Evolutionary conservation across 1,284 basidiomycete species (phyloP), one percentile per base, ranked within the genome.

Genomic region (Sanghuangporus weigelae): DNA sequence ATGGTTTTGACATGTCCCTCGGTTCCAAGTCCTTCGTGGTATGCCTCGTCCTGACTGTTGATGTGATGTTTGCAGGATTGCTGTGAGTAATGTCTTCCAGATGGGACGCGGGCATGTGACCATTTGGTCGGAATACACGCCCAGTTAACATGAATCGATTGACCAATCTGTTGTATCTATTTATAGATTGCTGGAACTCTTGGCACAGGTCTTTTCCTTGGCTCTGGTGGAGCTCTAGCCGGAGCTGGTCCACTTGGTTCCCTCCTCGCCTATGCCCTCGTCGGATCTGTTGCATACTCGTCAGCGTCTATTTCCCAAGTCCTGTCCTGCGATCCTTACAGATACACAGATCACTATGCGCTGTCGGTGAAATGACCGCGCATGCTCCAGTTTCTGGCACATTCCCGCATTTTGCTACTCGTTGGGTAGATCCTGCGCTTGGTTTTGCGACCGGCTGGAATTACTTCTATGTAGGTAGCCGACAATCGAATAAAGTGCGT

Each of bases 201-300:
- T 65, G 88, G 88, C 50, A 92, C 90, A 1, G 91, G 90, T 71
- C 79, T 93, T 21, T 95, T 95, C 78, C 79, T 95, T 49, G 91
- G 91, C 66, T 87, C 89, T 12, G 93, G 92, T 21, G 76, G 80
- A 60, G 80, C 86, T 3, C 76, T 89, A 14, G 69, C 72, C 12
- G 73, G 70, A 12, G 82, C 83, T 61, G 87, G 88, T 14, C 88
- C 84, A 50, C 73, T 81, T 51, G 88, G 83, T 63, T 84, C 85
- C 40, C 77, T 87, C 63, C 76, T 89, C 53, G 85, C 84, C 8
- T 89, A 87, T 69, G 72, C 73, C 0, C 74, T 88, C 60, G 84
- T 88, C 38, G 85, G 82, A 38, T 82, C 83, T 1, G 83, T 86
- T 36, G 81, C 84, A 14, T 89, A 87, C 72, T 76, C 85, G 77